These are phyloP conservation scores for Cichorium intybus DNA, from an alignment of 140 eudicot species.

Conservation along the genomic window DNA sequence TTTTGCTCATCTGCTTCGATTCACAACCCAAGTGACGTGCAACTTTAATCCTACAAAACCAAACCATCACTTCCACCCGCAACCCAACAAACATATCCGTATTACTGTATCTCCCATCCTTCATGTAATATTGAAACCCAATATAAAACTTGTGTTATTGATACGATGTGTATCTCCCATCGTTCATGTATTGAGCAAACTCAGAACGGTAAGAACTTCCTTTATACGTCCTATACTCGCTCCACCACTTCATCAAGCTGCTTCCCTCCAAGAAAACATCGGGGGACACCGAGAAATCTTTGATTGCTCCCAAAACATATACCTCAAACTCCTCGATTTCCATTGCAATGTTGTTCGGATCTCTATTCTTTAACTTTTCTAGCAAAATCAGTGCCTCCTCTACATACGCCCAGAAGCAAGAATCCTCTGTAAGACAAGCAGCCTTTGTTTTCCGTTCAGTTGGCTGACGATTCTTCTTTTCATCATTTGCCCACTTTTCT, in stretches of 20 bases:
- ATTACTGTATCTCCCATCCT: too few species aligned
- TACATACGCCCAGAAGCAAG: conserved; percentile 48
- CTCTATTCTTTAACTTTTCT: neutral
- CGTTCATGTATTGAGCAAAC: conserved; percentile 24
- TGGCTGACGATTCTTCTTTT: neutral
- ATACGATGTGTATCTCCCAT: neutral
- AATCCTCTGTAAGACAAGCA: conserved; percentile 31
- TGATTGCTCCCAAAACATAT: conserved; percentile 19
- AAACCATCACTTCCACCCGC: too few species aligned
- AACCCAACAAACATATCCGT: too few species aligned
- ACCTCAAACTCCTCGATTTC: conserved; percentile 25
- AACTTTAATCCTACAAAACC: too few species aligned
- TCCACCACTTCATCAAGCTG: conserved; percentile 40
- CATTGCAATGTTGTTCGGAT: neutral
- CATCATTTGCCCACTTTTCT: conserved; percentile 37
- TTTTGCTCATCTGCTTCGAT: too few species aligned
- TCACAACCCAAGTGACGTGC: too few species aligned
- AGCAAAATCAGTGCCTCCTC: conserved; percentile 36
- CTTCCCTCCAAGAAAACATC: conserved; percentile 31
- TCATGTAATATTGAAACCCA: too few species aligned
- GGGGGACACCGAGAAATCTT: conserved; percentile 11
- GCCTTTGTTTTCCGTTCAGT: neutral
- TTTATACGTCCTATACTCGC: conserved; percentile 11
- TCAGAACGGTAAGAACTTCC: conserved; percentile 12
- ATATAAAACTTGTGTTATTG: too few species aligned